Evolutionary conservation across 352 stramenopile species (phyloP).

Genomic region (Phytophthora chlamydospora): DNA sequence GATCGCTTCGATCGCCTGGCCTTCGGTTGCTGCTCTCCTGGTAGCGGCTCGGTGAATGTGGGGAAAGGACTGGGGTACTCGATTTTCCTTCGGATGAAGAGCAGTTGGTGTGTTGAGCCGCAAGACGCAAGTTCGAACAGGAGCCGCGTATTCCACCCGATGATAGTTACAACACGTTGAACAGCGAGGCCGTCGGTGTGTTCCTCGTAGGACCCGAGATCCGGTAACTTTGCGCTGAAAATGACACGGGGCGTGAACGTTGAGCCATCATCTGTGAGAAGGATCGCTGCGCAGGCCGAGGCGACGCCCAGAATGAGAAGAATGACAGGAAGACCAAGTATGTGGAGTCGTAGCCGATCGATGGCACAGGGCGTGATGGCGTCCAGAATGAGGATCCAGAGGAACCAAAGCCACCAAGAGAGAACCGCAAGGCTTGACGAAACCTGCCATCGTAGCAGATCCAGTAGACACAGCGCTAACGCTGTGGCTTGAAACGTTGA

Average conservation of each 20-base stretch:
- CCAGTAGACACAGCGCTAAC: conserved; percentile 28
- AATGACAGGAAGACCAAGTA: not conserved
- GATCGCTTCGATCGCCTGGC: not conserved
- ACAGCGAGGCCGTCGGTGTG: not conserved
- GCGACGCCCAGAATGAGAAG: conserved; percentile 4
- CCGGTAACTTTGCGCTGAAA: not conserved
- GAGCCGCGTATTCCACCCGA: conserved; percentile 13
- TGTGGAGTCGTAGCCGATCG: not conserved
- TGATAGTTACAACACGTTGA: conserved; percentile 19
- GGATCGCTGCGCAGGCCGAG: not conserved
- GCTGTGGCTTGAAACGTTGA: conserved; percentile 9
- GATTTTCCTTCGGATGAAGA: conserved; percentile 18
- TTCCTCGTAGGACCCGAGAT: not conserved
- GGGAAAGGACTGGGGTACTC: conserved; percentile 19
- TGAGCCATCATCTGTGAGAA: conserved; percentile 5
- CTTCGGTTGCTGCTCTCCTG: not conserved
- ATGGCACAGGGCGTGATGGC: conserved; percentile 38
- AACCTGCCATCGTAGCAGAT: conserved; percentile 40
- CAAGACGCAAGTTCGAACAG: conserved; percentile 3
- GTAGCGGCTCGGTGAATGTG: conserved; percentile 10
- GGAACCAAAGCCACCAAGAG: conserved; percentile 51
- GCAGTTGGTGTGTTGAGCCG: conserved; percentile 8
- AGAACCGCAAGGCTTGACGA: conserved; percentile 33
- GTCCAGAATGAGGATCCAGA: conserved; percentile 46
- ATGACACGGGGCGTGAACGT: conserved; percentile 8